Evolutionary conservation across 768 basidiomycete genomes (phyloP).

Genomic region (Tulasnella calospora): DNA sequence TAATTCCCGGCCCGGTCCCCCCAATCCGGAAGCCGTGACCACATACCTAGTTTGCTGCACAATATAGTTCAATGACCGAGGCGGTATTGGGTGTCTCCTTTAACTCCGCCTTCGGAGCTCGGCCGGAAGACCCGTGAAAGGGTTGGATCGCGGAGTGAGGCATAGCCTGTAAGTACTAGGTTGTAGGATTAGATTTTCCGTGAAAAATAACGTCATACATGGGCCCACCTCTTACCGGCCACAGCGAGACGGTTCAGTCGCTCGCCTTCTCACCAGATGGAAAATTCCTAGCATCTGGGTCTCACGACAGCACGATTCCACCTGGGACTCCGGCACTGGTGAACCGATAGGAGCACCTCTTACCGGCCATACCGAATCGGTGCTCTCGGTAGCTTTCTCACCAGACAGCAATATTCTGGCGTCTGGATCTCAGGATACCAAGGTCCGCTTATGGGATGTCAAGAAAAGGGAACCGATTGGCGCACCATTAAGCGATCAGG

Average conservation of each 20-base stretch:
- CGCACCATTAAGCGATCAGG: background rate
- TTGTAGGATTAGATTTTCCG: too few species aligned
- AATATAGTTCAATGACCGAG: too few species aligned
- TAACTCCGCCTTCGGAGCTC: too few species aligned
- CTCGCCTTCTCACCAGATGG: slow-evolving; percentile 23
- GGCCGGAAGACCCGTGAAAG: too few species aligned
- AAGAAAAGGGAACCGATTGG: slow-evolving; percentile 36
- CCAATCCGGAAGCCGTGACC: too few species aligned
- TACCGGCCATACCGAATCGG: background rate
- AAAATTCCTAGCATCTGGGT: slow-evolving; percentile 10
- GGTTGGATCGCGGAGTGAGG: too few species aligned
- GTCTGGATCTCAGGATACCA: slow-evolving; percentile 22
- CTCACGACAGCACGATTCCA: slow-evolving; percentile 6
- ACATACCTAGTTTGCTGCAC: too few species aligned
- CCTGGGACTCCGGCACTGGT: slow-evolving; percentile 16
- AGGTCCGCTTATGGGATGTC: slow-evolving; percentile 35
- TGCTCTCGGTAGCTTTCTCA: slow-evolving; percentile 20
- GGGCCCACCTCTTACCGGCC: background rate
- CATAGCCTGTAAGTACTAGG: too few species aligned
- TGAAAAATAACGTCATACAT: too few species aligned
- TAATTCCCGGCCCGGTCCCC: too few species aligned
- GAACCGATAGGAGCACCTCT: background rate
- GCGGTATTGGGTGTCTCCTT: too few species aligned
- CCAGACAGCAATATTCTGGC: slow-evolving; percentile 14
- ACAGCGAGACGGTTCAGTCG: background rate